A percentile compares a stretch with the other conserved stretches of the same genome.
Conservation (phyloP, 1,284 basidiomycete species). For the Ganoderma lingzhi region DNA sequence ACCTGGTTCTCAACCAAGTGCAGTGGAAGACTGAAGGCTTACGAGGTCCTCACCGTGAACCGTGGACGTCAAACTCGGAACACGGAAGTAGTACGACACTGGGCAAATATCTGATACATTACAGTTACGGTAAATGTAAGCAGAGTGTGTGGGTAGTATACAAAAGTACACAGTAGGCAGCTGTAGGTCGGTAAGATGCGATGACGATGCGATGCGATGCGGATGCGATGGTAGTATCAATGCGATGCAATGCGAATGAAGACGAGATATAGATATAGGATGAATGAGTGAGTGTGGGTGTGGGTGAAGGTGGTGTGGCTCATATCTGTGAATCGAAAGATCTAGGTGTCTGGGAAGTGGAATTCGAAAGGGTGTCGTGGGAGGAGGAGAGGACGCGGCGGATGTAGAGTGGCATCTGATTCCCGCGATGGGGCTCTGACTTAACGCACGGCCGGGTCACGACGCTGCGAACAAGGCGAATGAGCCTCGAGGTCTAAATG, state of each 20-base stretch:
- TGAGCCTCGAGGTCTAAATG: conserved; percentile 8
- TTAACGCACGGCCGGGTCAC: conserved; percentile 64
- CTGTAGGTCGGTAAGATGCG: neutral
- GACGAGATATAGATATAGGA: neutral
- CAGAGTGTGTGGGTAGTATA: neutral
- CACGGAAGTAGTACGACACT: neutral
- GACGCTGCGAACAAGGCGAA: conserved; percentile 46
- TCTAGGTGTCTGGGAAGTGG: neutral
- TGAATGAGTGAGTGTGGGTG: neutral
- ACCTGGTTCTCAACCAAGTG: too few relatives aligned
- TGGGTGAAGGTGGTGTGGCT: neutral
- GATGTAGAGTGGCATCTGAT: conserved; percentile 64
- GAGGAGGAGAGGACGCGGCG: conserved; percentile 33
- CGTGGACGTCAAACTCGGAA: too few relatives aligned
- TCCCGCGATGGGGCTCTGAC: conserved; percentile 55
- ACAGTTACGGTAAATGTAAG: conserved; percentile 2
- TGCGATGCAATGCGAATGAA: neutral
- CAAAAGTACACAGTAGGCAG: neutral
- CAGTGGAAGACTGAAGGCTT: too few relatives aligned
- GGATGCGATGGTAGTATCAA: neutral
- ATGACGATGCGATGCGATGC: neutral
- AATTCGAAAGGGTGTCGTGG: neutral
- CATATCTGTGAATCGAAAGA: neutral
- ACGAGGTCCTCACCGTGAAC: too few relatives aligned
- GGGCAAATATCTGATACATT: conserved; percentile 10